These are phyloP conservation scores for Anisodus acutangulus DNA, from an alignment of 257 asterid species.

Conservation along the genomic window DNA sequence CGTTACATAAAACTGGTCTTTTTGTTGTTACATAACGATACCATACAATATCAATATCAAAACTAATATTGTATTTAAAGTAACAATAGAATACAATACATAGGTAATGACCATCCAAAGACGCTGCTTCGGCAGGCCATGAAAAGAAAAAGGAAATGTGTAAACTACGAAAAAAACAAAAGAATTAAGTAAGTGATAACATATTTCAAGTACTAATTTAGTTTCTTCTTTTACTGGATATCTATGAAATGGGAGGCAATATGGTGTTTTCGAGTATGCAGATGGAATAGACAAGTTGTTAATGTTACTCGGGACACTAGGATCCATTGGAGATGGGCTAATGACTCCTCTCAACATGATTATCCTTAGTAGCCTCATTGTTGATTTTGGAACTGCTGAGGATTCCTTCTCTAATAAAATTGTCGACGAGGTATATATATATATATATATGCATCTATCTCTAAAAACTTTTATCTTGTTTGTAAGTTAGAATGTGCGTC, in stretches of 20 bases:
- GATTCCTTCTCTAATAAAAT: slow-evolving; percentile 40
- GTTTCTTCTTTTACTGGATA: too few species aligned
- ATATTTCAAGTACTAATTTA: neutral
- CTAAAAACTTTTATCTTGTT: neutral
- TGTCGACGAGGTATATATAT: slow-evolving; percentile 54
- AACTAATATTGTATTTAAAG: too few species aligned
- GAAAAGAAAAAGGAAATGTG: too few species aligned
- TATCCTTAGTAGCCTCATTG: slow-evolving; percentile 58
- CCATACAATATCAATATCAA: too few species aligned
- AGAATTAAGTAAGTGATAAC: neutral
- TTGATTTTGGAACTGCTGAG: slow-evolving; percentile 48
- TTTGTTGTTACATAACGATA: too few species aligned
- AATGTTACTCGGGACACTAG: slow-evolving; percentile 59
- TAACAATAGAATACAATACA: too few species aligned
- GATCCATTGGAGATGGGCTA: slow-evolving; percentile 74
- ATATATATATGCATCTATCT: neutral
- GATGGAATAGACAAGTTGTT: slow-evolving; percentile 62
- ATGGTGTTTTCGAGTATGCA: slow-evolving; percentile 60
- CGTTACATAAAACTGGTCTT: too few species aligned
- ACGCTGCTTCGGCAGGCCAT: too few species aligned
- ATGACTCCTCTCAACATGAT: slow-evolving; percentile 69
- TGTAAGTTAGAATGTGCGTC: neutral
- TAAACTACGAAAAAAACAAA: neutral
- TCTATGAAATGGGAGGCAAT: slow-evolving; percentile 50
- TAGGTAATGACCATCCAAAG: too few species aligned